Evolutionary conservation across 129 eudicot genomes (phyloP).

Genomic region (Ambrosia artemisiifolia): DNA sequence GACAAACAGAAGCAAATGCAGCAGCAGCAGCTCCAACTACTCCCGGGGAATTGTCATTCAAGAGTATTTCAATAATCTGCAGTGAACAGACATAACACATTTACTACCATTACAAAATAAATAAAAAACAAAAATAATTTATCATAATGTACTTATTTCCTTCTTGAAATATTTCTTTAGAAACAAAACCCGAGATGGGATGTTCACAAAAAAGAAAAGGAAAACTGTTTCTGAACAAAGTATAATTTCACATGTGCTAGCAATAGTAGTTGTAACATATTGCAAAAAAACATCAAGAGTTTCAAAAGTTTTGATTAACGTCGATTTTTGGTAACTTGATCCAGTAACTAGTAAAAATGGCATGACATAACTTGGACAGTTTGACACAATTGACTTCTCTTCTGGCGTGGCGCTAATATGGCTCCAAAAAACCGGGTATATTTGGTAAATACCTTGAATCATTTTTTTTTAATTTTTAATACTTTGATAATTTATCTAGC

Average conservation of each 20-base stretch:
- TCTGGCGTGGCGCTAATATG: not conserved
- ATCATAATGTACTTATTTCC: slow-evolving; percentile 9
- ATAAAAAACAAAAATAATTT: not conserved
- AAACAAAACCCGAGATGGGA: slow-evolving; percentile 13
- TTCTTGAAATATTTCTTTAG: slow-evolving; percentile 9
- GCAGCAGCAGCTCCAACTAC: slow-evolving; percentile 97
- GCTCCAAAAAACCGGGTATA: not conserved
- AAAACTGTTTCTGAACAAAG: slow-evolving; percentile 14
- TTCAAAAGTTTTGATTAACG: not conserved
- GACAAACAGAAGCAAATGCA: slow-evolving; percentile 91
- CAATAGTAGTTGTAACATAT: not conserved
- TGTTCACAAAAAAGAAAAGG: not conserved
- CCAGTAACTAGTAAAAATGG: not conserved
- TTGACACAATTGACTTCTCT: not conserved
- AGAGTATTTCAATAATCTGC: slow-evolving; percentile 81
- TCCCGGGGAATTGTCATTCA: slow-evolving; percentile 89
- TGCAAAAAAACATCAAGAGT: not conserved
- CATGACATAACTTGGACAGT: not conserved
- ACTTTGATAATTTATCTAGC: not conserved
- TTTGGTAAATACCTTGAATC: not conserved
- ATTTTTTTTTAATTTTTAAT: not conserved
- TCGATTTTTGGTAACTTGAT: slow-evolving; percentile 1
- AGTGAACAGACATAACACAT: slow-evolving; percentile 6
- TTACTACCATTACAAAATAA: not conserved
- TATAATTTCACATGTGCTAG: not conserved